Percentiles rank a stretch among this genome's conserved stretches.
phyloP scores from a whole-genome alignment of 345 rosid genomes.

The Salix purpurea region DNA sequence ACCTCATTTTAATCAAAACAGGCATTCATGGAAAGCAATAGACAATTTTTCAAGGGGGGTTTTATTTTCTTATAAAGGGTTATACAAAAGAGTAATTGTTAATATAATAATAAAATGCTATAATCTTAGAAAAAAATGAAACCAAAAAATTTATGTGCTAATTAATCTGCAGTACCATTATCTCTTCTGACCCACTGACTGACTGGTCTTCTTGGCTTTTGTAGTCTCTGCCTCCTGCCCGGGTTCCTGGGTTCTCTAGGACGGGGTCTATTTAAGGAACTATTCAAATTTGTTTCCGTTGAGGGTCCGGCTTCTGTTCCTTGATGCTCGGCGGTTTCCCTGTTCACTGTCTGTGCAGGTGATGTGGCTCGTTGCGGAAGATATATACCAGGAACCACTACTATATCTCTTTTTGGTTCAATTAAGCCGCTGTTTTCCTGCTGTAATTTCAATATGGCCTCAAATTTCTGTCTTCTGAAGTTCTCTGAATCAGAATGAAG shows the following conservation, averaged over 20 bases:
- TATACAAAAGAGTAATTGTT: too few species aligned
- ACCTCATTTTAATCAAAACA: too few species aligned
- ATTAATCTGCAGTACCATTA: slow-evolving; percentile 19
- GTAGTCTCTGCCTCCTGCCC: slow-evolving; percentile 19
- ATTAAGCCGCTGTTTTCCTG: slow-evolving; percentile 63
- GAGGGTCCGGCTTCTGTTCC: slow-evolving; percentile 22
- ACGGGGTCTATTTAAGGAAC: slow-evolving; percentile 34
- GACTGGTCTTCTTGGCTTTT: slow-evolving; percentile 30
- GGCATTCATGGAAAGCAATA: too few species aligned
- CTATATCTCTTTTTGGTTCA: slow-evolving; percentile 50
- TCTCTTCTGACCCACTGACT: slow-evolving; percentile 48
- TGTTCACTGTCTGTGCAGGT: slow-evolving; percentile 18
- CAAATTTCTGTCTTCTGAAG: slow-evolving; percentile 59
- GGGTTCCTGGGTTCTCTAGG: slow-evolving; percentile 22
- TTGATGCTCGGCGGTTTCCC: slow-evolving; percentile 34
- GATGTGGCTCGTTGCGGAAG: slow-evolving; percentile 41
- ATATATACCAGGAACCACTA: slow-evolving; percentile 70
- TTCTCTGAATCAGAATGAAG: slow-evolving; percentile 58
- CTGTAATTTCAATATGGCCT: slow-evolving; percentile 51
- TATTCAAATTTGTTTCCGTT: slow-evolving; percentile 25
- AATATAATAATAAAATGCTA: too few species aligned
- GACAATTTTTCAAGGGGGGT: too few species aligned
- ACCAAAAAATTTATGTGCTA: not conserved
- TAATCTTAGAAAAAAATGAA: not conserved
- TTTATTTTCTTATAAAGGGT: too few species aligned